These are phyloP conservation scores for Brassica balearica DNA, from an alignment of 441 rosid genomes.

Conservation along the genomic window DNA sequence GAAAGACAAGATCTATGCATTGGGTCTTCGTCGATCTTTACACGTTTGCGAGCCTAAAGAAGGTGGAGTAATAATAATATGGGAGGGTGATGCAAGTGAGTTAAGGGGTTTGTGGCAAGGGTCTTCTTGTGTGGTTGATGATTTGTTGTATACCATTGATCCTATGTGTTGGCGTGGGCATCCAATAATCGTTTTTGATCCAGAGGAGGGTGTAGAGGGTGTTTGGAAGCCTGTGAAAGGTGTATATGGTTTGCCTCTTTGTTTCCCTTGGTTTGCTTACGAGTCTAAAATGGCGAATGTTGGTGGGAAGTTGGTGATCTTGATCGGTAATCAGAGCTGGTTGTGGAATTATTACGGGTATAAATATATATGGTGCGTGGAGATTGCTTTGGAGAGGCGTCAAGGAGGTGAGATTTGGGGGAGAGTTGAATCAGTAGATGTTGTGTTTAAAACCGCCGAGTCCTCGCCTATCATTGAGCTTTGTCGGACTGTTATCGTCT, in stretches of 20 bases:
- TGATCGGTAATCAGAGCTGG: slow-evolving; percentile 9
- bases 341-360: neutral
- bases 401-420: slow-evolving; percentile 20
- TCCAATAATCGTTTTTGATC: neutral
- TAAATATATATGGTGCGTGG: neutral
- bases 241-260: neutral
- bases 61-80: neutral
- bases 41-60: neutral
- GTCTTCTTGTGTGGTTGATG: slow-evolving; percentile 7
- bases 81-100: neutral
- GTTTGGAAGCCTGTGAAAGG: neutral
- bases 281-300: slow-evolving; percentile 9
- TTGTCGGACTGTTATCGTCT: slow-evolving; percentile 6
- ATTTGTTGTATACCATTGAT: neutral
- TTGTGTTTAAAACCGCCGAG: neutral
- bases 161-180: neutral
- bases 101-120: neutral
- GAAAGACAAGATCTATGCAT: neutral
- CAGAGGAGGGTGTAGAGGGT: neutral
- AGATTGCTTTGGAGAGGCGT: slow-evolving; percentile 16
- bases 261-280: neutral
- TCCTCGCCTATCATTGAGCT: neutral
- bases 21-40: neutral
- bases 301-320: slow-evolving; percentile 27
- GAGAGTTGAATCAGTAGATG: neutral